Percentiles rank a stretch among this genome's conserved stretches.
phyloP scores from a whole-genome alignment of 805 yeast species.

The Komagataella pseudopastoris region DNA sequence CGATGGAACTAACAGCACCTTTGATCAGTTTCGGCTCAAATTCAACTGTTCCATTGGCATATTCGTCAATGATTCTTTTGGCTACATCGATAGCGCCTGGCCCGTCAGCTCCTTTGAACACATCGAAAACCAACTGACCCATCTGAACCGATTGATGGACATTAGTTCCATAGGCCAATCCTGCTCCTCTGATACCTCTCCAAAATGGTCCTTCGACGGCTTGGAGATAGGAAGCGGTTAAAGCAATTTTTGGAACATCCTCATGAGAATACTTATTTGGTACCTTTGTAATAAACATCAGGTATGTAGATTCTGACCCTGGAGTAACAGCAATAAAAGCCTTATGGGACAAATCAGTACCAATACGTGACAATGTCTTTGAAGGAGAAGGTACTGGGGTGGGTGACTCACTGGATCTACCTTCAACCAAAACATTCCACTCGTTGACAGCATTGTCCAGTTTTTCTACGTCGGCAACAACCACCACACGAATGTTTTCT shows the following conservation, averaged over 20 bases:
- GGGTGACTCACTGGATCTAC: slow-evolving; percentile 4
- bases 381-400: slow-evolving; percentile 8
- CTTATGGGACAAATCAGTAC: slow-evolving; percentile 32
- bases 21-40: slow-evolving; percentile 48
- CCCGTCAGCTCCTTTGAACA: slow-evolving; percentile 80
- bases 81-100: slow-evolving; percentile 47
- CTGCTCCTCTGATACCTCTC: slow-evolving; percentile 92
- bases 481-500: slow-evolving; percentile 50
- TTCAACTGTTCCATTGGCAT: slow-evolving; percentile 35
- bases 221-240: slow-evolving; percentile 65
- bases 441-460: slow-evolving; percentile 41
- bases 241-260: slow-evolving; percentile 57
- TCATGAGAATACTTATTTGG: slow-evolving; percentile 39
- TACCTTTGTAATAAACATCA: slow-evolving; percentile 44
- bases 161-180: slow-evolving; percentile 82
- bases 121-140: slow-evolving; percentile 50
- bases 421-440: slow-evolving; percentile 31
- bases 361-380: slow-evolving; percentile 40
- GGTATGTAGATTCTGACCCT: slow-evolving; percentile 70
- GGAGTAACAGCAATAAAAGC: slow-evolving; percentile 65
- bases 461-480: slow-evolving; percentile 53
- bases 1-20: slow-evolving; percentile 67
- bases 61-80: slow-evolving; percentile 46
- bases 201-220: slow-evolving; percentile 95
- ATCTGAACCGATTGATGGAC: slow-evolving; percentile 46